A percentile compares a stretch with the other conserved stretches of the same genome.
Conservation (phyloP, 495 filamentous ascomycete species). For the Penicillium canariense region DNA sequence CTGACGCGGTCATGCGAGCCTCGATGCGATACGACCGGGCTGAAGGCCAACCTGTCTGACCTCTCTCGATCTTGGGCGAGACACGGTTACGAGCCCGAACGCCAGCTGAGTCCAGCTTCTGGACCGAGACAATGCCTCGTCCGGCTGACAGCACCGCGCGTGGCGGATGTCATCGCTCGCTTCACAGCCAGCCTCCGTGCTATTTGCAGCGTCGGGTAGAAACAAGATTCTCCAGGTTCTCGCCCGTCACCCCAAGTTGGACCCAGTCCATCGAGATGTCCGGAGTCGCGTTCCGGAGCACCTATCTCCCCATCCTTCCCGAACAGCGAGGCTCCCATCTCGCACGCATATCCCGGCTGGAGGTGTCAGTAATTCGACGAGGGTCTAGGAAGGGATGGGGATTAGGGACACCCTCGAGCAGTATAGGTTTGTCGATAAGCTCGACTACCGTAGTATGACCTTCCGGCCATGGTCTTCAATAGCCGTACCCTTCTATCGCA, state of each 20-base stretch:
- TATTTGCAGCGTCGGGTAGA: not conserved
- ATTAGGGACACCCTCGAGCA: too few species aligned
- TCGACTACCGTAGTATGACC: too few species aligned
- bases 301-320: not conserved
- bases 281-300: too few species aligned
- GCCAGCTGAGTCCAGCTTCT: not conserved
- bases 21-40: not conserved
- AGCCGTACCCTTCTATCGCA: too few species aligned
- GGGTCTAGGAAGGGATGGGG: too few species aligned
- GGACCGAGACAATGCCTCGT: not conserved
- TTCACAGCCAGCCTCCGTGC: not conserved
- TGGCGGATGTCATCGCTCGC: not conserved
- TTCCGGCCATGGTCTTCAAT: too few species aligned
- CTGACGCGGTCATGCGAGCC: not conserved
- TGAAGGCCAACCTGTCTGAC: not conserved
- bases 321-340: not conserved
- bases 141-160: not conserved
- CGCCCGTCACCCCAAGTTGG: too few species aligned
- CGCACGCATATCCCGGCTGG: not conserved
- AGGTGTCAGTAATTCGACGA: not conserved
- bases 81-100: not conserved
- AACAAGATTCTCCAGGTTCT: not conserved
- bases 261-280: too few species aligned
- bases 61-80: not conserved
- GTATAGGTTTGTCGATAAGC: too few species aligned